A percentile compares a stretch with the other conserved stretches of the same genome.
These are phyloP conservation scores for Lunasporangiospora selenospora DNA, from an alignment of 192 early-diverging fungal species.

Conservation along the genomic window DNA sequence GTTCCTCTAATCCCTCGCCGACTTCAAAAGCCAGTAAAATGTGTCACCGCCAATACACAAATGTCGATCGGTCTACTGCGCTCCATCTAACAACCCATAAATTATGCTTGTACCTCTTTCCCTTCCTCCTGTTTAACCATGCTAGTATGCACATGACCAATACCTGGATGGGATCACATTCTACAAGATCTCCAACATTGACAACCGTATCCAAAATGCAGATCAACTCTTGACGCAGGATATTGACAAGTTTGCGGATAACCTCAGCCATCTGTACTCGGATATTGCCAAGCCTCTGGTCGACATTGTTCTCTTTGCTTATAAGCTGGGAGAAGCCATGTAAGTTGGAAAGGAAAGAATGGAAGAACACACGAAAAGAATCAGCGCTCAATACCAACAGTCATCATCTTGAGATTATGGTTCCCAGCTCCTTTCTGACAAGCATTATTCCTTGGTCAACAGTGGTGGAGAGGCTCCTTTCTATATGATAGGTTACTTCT, in stretches of 20 bases:
- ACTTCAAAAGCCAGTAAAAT: too few species aligned
- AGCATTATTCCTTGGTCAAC: too few species aligned
- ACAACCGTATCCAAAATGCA: slow-evolving; percentile 77
- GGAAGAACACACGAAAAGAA: too few species aligned
- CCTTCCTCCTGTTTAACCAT: neutral
- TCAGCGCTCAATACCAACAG: too few species aligned
- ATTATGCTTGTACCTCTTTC: neutral
- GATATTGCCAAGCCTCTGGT: slow-evolving; percentile 79
- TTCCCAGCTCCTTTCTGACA: too few species aligned
- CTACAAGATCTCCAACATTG: slow-evolving; percentile 84
- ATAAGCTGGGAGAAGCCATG: slow-evolving; percentile 73
- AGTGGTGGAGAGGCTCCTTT: slow-evolving; percentile 61
- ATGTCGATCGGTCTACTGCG: neutral
- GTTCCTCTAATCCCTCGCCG: too few species aligned
- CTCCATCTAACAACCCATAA: too few species aligned
- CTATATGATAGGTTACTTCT: slow-evolving; percentile 66
- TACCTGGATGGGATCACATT: slow-evolving; percentile 80
- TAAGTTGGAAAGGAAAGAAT: slow-evolving; percentile 43
- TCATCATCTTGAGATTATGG: too few species aligned
- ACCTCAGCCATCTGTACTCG: slow-evolving; percentile 74
- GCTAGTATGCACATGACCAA: slow-evolving; percentile 65
- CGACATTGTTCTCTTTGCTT: slow-evolving; percentile 78
- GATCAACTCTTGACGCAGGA: slow-evolving; percentile 77
- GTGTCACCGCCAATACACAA: too few species aligned
- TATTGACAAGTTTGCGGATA: slow-evolving; percentile 75